Evolutionary conservation across 331 rosid genomes (phyloP).

Genomic region (Stylosanthes scabra): DNA sequence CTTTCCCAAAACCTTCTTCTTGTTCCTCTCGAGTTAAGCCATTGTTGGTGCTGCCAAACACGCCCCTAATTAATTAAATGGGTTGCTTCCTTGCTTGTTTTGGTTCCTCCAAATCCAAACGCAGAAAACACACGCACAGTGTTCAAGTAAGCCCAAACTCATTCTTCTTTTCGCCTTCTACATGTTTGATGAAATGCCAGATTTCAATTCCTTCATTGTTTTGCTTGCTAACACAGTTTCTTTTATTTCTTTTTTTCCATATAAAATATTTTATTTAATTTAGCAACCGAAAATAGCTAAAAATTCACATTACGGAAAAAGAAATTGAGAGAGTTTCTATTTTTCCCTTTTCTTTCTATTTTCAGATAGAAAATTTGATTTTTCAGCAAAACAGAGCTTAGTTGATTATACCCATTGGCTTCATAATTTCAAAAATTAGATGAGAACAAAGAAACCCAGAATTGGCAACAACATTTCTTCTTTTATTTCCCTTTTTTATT

Average conservation of each 20-base stretch:
- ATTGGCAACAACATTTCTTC: too few species aligned
- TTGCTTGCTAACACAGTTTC: not conserved
- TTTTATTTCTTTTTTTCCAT: not conserved
- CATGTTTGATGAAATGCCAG: not conserved
- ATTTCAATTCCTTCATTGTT: not conserved
- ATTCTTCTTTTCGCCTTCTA: not conserved
- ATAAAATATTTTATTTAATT: not conserved
- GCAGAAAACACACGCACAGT: slow-evolving; percentile 52
- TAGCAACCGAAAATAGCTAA: slow-evolving; percentile 39
- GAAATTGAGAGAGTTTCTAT: not conserved
- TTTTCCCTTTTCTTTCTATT: not conserved
- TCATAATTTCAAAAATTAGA: too few species aligned
- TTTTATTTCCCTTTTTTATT: too few species aligned
- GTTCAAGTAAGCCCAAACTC: slow-evolving; percentile 52
- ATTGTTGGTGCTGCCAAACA: not conserved
- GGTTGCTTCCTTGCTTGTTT: slow-evolving; percentile 88
- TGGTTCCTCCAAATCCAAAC: slow-evolving; percentile 77
- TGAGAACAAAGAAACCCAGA: too few species aligned
- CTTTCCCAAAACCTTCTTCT: not conserved
- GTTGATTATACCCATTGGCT: too few species aligned
- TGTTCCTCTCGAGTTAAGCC: slow-evolving; percentile 21
- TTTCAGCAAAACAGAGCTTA: slow-evolving; percentile 40
- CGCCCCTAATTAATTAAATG: slow-evolving; percentile 46
- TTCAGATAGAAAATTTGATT: not conserved
- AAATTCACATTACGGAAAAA: not conserved